phyloP scores from a whole-genome alignment of 108 stramenopile genomes.

The Nitzschia sp. region DNA sequence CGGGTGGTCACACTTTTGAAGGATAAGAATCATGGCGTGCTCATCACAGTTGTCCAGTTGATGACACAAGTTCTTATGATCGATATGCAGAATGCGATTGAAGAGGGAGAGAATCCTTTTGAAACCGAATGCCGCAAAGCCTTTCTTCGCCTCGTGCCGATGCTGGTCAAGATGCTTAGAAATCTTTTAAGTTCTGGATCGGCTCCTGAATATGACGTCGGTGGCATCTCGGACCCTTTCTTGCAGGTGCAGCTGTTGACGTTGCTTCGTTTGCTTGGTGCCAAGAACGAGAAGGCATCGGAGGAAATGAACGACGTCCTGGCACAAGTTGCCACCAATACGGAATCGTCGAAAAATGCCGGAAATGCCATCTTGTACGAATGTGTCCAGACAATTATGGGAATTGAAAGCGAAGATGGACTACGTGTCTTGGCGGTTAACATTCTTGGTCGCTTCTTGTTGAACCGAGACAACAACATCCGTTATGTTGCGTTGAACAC shows the following conservation, averaged over 20 bases:
- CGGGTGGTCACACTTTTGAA: constrained; percentile 86
- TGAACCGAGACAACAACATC: constrained; percentile 99
- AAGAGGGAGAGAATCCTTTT: constrained; percentile 56
- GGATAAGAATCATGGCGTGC: constrained; percentile 96
- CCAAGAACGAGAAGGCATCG: constrained; percentile 78
- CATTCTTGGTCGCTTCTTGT: constrained; percentile 97
- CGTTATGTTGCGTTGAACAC: constrained; percentile 99
- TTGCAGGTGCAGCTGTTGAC: constrained; percentile 94
- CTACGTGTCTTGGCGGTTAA: constrained; percentile 97
- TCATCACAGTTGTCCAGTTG: constrained; percentile 93
- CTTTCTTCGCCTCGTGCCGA: constrained; percentile 87
- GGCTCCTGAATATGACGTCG: constrained; percentile 95
- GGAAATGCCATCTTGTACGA: constrained; percentile 99
- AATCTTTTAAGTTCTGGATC: constrained; percentile 92
- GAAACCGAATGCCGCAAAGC: constrained; percentile 66
- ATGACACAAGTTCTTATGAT: constrained; percentile 91
- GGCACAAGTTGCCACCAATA: constrained; percentile 98
- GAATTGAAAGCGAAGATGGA: constrained; percentile 93
- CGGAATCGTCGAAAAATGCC: constrained; percentile 96
- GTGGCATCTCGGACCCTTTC: constrained; percentile 95
- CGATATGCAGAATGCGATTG: constrained; percentile 63
- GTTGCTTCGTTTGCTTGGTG: constrained; percentile 87
- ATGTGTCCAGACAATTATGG: constrained; percentile 98
- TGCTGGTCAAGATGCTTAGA: constrained; percentile 89
- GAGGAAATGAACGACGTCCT: constrained; percentile 98